A percentile compares a stretch with the other conserved stretches of the same genome.
Conservation (phyloP, 805 yeast genomes). For the Candida nonsorbophila region DNA sequence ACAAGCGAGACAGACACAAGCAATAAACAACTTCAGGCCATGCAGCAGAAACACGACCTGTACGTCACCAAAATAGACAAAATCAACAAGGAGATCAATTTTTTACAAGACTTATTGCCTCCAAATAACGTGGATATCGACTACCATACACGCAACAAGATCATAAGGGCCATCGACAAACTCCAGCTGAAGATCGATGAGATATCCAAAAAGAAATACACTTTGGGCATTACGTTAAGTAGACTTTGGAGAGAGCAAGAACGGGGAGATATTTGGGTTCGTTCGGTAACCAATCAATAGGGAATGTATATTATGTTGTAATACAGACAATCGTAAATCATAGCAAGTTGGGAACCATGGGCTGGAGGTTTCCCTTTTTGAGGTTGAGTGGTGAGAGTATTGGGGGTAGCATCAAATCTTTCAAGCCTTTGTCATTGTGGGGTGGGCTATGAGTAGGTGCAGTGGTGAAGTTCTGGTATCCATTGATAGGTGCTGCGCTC, state of each 20-base stretch:
- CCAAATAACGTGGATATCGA: conserved; percentile 41
- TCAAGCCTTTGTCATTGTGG: no score
- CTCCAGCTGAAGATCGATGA: conserved; percentile 36
- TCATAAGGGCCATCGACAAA: conserved; percentile 35
- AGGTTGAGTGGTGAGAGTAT: conserved; percentile 4
- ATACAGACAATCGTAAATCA: conserved; percentile 1
- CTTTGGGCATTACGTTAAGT: conserved; percentile 36
- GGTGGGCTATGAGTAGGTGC: no score
- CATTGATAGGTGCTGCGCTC: no score
- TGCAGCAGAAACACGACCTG: conserved; percentile 32
- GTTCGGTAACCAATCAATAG: conserved; percentile 10
- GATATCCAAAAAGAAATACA: conserved; percentile 34
- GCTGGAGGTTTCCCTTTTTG: conserved; percentile 1
- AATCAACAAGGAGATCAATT: conserved; percentile 34
- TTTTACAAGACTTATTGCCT: conserved; percentile 34
- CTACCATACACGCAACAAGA: conserved; percentile 35
- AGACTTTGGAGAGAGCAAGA: conserved; percentile 39
- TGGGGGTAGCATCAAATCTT: conserved; percentile 7
- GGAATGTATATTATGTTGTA: background rate
- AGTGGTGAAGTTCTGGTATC: no score
- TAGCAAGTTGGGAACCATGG: conserved; percentile 3
- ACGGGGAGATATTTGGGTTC: conserved; percentile 39
- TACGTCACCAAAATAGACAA: conserved; percentile 25
- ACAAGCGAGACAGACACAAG: background rate
- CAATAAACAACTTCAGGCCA: conserved; percentile 12